Evolutionary conservation across 2,329 filamentous ascomycete species (phyloP), one percentile per base, ranked within the genome.

Genomic region (Epichloe bromicola): DNA sequence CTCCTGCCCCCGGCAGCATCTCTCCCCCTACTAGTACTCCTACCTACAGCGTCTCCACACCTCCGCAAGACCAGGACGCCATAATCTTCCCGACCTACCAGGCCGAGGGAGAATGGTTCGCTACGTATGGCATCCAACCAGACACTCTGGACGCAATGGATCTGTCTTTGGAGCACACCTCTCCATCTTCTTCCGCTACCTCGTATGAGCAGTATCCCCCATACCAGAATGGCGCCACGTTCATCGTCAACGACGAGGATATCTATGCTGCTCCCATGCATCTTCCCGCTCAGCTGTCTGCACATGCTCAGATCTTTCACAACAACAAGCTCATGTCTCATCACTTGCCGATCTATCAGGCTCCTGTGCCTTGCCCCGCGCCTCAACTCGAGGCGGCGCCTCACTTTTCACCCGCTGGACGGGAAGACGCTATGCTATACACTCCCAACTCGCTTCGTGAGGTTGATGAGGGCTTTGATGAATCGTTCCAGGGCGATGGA

Each of bases 391-490:
- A 58, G 42, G 54, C 52, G 56, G 55, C 68, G 34, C 67, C 73
- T 26, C 82, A 86, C 54, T 76, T 88, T 54, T 88, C 85, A 3
- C 83, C 84, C 8, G 73, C 74, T 50, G 85, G 82, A 5, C 83
- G 87, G 59, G 75, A 77, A 37, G 82, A 84, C 53, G 70, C 80
- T 1, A 85, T 86, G 69, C 74, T 88, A 34, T 85, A 75, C 66
- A 85, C 84, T 10, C 81, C 85, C 46, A 74, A 74, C 41, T 82
- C 82, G 0, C 65, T 80, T 53, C 70, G 71, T 17, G 76, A 79
- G 23, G 72, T 80, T 26, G 84, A 88, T 54, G 83, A 88, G 59
- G 76, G 75, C 39, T 85, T 81, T 57, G 76, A 79, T 40, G 81
- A 83, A 33, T 67, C 69, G 34, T 67, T 66, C 46, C 68, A 63